phyloP scores from a whole-genome alignment of 805 yeast genomes.

The Metschnikowia orientalis region DNA sequence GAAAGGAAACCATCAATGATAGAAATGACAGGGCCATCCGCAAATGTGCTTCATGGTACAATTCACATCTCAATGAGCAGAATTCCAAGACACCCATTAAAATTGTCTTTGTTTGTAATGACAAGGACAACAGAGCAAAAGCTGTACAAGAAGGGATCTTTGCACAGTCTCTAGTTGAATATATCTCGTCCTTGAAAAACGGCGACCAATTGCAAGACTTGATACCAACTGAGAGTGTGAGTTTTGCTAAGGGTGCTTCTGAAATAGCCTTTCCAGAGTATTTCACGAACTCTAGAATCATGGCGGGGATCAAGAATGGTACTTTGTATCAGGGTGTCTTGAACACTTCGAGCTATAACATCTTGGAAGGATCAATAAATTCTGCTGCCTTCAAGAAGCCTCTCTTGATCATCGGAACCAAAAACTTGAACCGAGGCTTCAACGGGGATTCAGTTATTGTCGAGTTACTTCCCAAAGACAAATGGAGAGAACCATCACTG shows the following conservation, averaged over 20 bases:
- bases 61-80: slow-evolving; percentile 50
- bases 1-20: slow-evolving; percentile 76
- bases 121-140: slow-evolving; percentile 56
- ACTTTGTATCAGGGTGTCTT: slow-evolving; percentile 82
- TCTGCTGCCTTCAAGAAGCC: slow-evolving; percentile 76
- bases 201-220: slow-evolving; percentile 72
- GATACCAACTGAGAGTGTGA: slow-evolving; percentile 54
- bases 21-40: slow-evolving; percentile 90
- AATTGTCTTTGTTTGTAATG: slow-evolving; percentile 70
- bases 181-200: slow-evolving; percentile 65
- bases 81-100: slow-evolving; percentile 35
- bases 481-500: slow-evolving; percentile 85
- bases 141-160: slow-evolving; percentile 52
- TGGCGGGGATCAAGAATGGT: slow-evolving; percentile 89
- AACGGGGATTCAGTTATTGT: slow-evolving; percentile 90
- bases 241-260: slow-evolving; percentile 32
- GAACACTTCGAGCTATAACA: slow-evolving; percentile 78
- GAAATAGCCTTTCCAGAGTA: slow-evolving; percentile 72
- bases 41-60: slow-evolving; percentile 66
- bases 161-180: slow-evolving; percentile 61
- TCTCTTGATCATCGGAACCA: slow-evolving; percentile 73
- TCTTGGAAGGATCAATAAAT: slow-evolving; percentile 78
- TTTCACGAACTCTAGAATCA: slow-evolving; percentile 71
- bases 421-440: slow-evolving; percentile 83
- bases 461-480: slow-evolving; percentile 76